Percentiles rank a stretch among this genome's conserved stretches.
Conservation (phyloP, 176 grass and related monocot species). For the Juncus effusus region DNA sequence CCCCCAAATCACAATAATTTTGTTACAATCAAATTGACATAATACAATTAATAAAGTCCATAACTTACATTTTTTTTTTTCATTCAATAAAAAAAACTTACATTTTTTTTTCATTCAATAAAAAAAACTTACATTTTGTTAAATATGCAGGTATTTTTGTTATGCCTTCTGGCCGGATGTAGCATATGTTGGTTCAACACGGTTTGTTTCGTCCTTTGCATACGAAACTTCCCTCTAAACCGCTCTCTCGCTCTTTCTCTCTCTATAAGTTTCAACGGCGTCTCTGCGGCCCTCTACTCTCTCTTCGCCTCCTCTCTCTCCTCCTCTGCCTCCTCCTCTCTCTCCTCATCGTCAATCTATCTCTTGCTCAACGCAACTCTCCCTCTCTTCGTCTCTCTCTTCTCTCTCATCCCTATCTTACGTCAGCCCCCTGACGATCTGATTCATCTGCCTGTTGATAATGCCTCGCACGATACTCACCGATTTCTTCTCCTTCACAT, state of each 20-base stretch:
- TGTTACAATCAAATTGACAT: too few species aligned
- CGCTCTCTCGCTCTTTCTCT: constrained; percentile 81
- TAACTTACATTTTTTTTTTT: too few species aligned
- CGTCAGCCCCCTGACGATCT: constrained; percentile 38
- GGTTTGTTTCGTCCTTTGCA: constrained; percentile 85
- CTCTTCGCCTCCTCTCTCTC: constrained; percentile 48
- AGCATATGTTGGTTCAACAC: constrained; percentile 99
- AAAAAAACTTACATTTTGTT: background rate
- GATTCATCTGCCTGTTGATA: constrained; percentile 22
- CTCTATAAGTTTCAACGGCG: constrained; percentile 86
- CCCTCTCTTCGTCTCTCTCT: constrained; percentile 41
- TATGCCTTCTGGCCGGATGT: constrained; percentile 74
- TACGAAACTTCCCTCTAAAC: constrained; percentile 59
- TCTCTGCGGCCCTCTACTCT: constrained; percentile 75
- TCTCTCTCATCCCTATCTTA: constrained; percentile 57
- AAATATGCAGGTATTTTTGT: constrained; percentile 61
- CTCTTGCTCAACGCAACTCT: constrained; percentile 74
- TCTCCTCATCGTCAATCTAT: constrained; percentile 50
- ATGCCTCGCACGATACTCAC: constrained; percentile 32
- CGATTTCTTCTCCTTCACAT: constrained; percentile 69
- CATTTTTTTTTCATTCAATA: too few species aligned
- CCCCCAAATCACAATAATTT: too few species aligned
- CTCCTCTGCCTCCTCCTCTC: constrained; percentile 31
- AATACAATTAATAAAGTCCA: too few species aligned
- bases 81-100: too few species aligned